Evolutionary conservation across 2,329 filamentous ascomycete genomes (phyloP).

Genomic region (Arthrobotrys iridis): DNA sequence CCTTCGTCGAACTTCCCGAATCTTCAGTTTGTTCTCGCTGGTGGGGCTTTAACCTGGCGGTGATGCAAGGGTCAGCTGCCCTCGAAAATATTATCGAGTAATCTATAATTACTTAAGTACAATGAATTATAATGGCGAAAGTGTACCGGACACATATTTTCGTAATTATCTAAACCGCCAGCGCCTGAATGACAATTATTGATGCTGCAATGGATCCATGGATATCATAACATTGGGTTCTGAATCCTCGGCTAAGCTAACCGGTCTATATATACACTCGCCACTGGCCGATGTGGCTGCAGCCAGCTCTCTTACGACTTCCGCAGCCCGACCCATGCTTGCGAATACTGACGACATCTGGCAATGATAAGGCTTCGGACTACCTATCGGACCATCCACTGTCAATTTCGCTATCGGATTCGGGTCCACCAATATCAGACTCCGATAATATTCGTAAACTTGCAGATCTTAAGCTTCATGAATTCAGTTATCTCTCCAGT

Average conservation of each 20-base stretch:
- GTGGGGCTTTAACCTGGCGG: background rate
- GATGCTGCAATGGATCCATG: background rate
- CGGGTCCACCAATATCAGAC: background rate
- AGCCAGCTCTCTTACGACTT: background rate
- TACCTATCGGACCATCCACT: constrained; percentile 5
- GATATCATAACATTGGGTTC: no score
- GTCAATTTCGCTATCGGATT: background rate
- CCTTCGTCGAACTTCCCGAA: constrained; percentile 12
- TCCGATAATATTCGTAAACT: no score
- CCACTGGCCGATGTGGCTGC: constrained; percentile 8
- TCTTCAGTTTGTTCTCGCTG: background rate
- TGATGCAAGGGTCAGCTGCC: constrained; percentile 6
- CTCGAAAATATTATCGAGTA: background rate
- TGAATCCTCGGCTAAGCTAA: constrained; percentile 5
- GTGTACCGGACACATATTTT: no score
- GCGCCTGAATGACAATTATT: no score
- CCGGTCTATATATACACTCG: constrained; percentile 2
- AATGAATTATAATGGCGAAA: no score
- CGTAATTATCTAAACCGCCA: background rate
- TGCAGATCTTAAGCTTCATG: constrained; percentile 15
- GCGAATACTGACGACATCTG: constrained; percentile 28
- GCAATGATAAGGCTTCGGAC: constrained; percentile 13
- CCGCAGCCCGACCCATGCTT: background rate
- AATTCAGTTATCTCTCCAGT: constrained; percentile 6
- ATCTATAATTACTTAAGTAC: background rate